Base-by-base conservation (phyloP, 768 basidiomycete species). In the Mycena sanguinolenta region DNA sequence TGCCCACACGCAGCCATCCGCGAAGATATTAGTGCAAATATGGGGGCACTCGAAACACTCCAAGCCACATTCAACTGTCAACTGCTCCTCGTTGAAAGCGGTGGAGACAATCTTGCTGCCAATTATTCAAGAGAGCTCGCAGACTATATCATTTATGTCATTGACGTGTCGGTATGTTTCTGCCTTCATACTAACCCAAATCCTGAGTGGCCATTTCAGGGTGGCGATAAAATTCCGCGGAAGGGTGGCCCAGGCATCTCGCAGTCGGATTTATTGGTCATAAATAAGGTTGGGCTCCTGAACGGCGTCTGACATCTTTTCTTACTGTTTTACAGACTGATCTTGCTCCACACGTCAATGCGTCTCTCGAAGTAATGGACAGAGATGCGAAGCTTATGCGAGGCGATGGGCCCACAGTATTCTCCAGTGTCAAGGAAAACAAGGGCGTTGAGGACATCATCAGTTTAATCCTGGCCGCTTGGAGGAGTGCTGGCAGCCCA, bases 191-290 rank as follows among this genome's bases (percentile, higher is more conserved):
- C 6, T 38, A 28, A 76, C 27, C 46, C 21, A 23, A 49, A 53
- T 54, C 21, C 38, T 59, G 38, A 64, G 21, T 30, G 19, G 59
- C 36, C 36, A 42, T 73, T 54, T 34, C 71, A 94, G 93, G 97
- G 98, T 13, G 97, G 97, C 0, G 97, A 99, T 82, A 99, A 99
- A 82, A 97, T 99, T 72, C 98, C 98, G 25, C 87, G 97, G 27
- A 99, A 99, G 84, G 97, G 98, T 6, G 98, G 97, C 1, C 98
- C 97, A 2, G 98, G 97, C 13, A 98, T 99, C 74, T 96, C 96
- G 1, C 94, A 96, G 77, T 97, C 96, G 1, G 98, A 99, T 82
- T 84, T 99, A 14, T 83, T 99, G 63, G 90, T 99, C 28, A 90
- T 99, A 75, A 99, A 99, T 85, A 99, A 99, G 88, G 97, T 92